phyloP scores from a whole-genome alignment of 2,329 filamentous ascomycete genomes.

The Mollisiaceae sp. region DNA sequence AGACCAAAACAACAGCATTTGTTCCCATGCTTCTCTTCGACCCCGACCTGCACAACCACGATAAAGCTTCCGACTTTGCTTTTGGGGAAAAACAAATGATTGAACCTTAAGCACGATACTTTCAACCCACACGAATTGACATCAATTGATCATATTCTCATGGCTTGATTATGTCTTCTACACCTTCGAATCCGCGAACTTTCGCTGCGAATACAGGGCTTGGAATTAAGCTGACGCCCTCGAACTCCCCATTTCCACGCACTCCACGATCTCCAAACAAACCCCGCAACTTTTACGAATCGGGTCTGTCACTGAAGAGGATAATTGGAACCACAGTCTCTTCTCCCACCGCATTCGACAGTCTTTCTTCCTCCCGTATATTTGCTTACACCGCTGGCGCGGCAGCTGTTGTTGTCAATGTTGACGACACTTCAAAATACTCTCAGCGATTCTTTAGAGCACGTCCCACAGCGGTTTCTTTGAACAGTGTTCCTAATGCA shows the following conservation, averaged over 20 bases:
- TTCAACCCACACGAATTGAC: neutral
- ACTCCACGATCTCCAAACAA: slow-evolving; percentile 65
- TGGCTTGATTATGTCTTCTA: slow-evolving; percentile 44
- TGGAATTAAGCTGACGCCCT: slow-evolving; percentile 71
- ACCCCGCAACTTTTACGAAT: slow-evolving; percentile 55
- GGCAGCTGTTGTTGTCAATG: slow-evolving; percentile 85
- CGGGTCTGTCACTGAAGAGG: slow-evolving; percentile 74
- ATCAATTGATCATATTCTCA: slow-evolving; percentile 33
- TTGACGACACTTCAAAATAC: slow-evolving; percentile 68
- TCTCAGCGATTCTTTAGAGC: slow-evolving; percentile 91
- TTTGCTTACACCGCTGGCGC: slow-evolving; percentile 95
- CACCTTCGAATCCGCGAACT: slow-evolving; percentile 41
- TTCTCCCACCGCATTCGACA: slow-evolving; percentile 85
- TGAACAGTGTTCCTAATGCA: slow-evolving; percentile 54
- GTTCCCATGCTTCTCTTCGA: slow-evolving; percentile 26
- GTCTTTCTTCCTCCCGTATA: slow-evolving; percentile 67
- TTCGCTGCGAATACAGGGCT: slow-evolving; percentile 41
- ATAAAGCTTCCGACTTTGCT: slow-evolving; percentile 24
- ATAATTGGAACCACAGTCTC: slow-evolving; percentile 91
- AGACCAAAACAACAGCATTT: slow-evolving; percentile 29
- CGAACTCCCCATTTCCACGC: slow-evolving; percentile 73
- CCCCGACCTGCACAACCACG: slow-evolving; percentile 19
- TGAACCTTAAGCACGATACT: slow-evolving; percentile 15
- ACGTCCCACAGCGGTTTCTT: slow-evolving; percentile 74
- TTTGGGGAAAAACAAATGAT: slow-evolving; percentile 18